Percentiles rank a stretch among this genome's conserved stretches.
Evolutionary conservation across 495 filamentous ascomycete genomes (phyloP).

Genomic region (Hypoxylon rickii): DNA sequence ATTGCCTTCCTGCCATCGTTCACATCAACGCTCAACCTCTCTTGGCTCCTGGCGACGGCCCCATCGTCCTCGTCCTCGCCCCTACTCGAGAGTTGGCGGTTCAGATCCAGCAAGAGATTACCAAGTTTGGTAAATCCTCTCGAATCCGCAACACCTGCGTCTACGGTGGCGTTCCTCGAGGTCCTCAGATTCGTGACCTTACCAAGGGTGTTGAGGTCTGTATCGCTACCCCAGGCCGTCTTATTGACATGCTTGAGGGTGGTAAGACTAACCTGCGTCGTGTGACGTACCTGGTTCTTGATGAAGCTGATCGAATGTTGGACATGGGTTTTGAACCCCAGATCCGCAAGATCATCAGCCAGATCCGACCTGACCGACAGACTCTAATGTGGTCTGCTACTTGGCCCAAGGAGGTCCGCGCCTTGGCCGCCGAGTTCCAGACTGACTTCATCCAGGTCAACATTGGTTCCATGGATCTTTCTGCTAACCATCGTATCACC

Average conservation of each 20-base stretch:
- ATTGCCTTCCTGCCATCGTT: conserved; percentile 97
- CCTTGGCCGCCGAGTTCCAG: conserved; percentile 92
- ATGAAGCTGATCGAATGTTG: conserved; percentile 88
- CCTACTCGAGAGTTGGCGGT: conserved; percentile 97
- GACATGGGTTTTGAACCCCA: conserved; percentile 92
- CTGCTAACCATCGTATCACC: conserved; percentile 97
- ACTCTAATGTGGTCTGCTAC: conserved; percentile 99
- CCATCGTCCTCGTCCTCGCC: conserved; percentile 92
- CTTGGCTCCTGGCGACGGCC: conserved; percentile 93
- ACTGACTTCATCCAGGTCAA: conserved; percentile 98
- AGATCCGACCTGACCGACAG: conserved; percentile 98
- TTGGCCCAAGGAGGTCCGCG: conserved; percentile 98
- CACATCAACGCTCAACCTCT: conserved; percentile 99
- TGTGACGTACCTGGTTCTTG: conserved; percentile 91
- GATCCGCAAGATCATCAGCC: conserved; percentile 92
- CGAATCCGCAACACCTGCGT: conserved; percentile 99
- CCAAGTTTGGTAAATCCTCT: conserved; percentile 97
- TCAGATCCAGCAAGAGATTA: conserved; percentile 93
- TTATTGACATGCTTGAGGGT: conserved; percentile 98
- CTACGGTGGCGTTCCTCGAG: conserved; percentile 97
- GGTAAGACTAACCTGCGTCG: conserved; percentile 98
- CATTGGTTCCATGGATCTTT: conserved; percentile 94
- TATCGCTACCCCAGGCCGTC: conserved; percentile 95
- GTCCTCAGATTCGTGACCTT: conserved; percentile 92
- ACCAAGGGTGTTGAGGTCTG: conserved; percentile 83